Evolutionary conservation across 192 early-diverging fungal genomes (phyloP), one percentile per base, ranked within the genome.

Genomic region (Backusella westeae): DNA sequence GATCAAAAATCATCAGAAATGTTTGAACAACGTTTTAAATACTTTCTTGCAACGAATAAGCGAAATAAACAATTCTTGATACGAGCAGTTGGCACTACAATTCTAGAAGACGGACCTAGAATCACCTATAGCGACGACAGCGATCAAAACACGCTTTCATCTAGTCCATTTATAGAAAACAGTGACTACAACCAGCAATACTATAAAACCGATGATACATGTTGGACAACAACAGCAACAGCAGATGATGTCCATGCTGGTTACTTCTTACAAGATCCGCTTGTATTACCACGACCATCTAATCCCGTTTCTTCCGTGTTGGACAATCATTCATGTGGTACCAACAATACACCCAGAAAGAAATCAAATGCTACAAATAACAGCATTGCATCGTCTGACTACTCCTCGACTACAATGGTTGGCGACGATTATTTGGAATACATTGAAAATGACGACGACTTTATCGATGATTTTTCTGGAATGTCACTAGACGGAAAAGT

Each of bases 21-120:
- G 44, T 77, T 83, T 70, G 78, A 83, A 44, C 34, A 77, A 65
- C 71, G 78, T 46, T 74, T 79, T 34, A 71, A 74, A 21, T 83
- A 83, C 36, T 90, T 90, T 73, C 52, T 90, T 10, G 84, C 89
- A n/a, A 88, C 76, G 34, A 88, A 87, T 44, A 83, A 84, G 0
- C 78, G 83, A 46, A 81, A 85, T 52, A 81, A 81, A 70, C 41
- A 63, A 1, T 90, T 88, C 52, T 76, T 68, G 3, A 84, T 92
- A 26, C 79, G 87, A 26, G 82, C 87, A 38, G 67, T 85, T 1
- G 91, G 90, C 2, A 59, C 87, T 29, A 29, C 56, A 63, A 63
- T 63, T 63, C 56, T 63, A 63, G 56, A 63, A 63, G 56, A 63
- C 26, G 56, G 3, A 63, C 56, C 56, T 63, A 63, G 21, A 63